phyloP scores from a whole-genome alignment of 257 asterid genomes.

The Cinchona pubescens region DNA sequence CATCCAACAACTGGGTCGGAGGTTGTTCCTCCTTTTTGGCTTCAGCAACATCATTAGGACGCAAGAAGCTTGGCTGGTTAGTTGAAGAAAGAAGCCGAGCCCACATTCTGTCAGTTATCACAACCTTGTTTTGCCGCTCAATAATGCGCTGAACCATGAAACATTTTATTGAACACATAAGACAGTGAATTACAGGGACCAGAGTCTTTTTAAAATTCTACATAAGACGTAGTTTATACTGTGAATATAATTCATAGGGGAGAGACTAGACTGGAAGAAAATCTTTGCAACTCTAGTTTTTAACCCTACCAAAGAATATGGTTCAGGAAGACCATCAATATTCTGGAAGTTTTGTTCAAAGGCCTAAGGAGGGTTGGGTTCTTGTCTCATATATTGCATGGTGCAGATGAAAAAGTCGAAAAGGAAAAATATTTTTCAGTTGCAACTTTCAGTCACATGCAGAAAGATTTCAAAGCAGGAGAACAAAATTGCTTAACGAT shows the following conservation, averaged over 20 bases:
- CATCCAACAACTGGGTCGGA: not conserved
- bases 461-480: not conserved
- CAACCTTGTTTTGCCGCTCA: conserved; percentile 7
- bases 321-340: not conserved
- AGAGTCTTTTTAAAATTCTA: not conserved
- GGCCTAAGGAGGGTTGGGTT: not conserved
- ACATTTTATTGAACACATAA: not conserved
- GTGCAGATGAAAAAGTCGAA: not conserved
- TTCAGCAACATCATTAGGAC: conserved; percentile 1
- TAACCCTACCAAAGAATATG: not conserved
- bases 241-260: not conserved
- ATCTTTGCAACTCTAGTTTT: not conserved
- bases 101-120: conserved; percentile 19
- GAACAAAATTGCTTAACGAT: not conserved
- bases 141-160: conserved; percentile 9
- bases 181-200: not conserved
- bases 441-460: not conserved
- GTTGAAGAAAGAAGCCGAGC: conserved; percentile 19
- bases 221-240: not conserved
- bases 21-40: not conserved
- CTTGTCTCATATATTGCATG: not conserved
- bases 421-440: not conserved
- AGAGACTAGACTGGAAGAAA: not conserved
- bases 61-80: conserved; percentile 15
- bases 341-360: not conserved